phyloP scores from a whole-genome alignment of 768 basidiomycete species.

The Gloeopeniophorella convolvens region DNA sequence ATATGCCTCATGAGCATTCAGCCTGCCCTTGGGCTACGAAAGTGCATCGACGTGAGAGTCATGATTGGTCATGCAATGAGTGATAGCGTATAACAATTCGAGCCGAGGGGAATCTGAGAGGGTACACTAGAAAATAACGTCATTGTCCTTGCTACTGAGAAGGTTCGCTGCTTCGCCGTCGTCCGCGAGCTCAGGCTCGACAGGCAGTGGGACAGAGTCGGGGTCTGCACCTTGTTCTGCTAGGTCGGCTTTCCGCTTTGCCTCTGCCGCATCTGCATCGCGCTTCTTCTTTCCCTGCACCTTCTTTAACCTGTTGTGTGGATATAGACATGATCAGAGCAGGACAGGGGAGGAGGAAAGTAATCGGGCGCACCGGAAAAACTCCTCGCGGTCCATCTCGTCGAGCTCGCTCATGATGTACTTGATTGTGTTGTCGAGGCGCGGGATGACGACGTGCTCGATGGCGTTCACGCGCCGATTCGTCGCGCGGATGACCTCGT shows the following conservation, averaged over 20 bases:
- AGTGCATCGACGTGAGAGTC: neutral
- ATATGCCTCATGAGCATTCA: conserved; percentile 45
- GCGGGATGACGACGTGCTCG: conserved; percentile 93
- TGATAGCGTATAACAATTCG: conserved; percentile 1
- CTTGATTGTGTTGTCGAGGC: conserved; percentile 94
- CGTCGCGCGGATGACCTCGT: conserved; percentile 98
- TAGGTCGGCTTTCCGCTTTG: conserved; percentile 12
- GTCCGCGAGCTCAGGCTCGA: conserved; percentile 19
- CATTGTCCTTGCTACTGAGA: conserved; percentile 81
- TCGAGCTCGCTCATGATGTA: conserved; percentile 97
- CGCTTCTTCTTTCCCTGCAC: conserved; percentile 97
- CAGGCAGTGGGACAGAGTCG: neutral
- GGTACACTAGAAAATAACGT: conserved; percentile 75
- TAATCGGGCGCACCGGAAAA: conserved; percentile 60
- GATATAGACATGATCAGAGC: neutral
- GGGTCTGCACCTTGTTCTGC: conserved; percentile 15
- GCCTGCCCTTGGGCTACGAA: neutral
- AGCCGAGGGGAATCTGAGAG: conserved; percentile 3
- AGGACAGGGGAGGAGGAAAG: neutral
- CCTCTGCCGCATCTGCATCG: conserved; percentile 40
- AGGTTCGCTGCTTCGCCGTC: conserved; percentile 45
- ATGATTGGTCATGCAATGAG: conserved; percentile 1
- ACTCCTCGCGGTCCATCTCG: conserved; percentile 97
- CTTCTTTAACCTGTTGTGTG: conserved; percentile 71
- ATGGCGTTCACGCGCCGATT: conserved; percentile 99